Conservation (phyloP, 208 protist species). For the Sergeia podlipaevii region DNA sequence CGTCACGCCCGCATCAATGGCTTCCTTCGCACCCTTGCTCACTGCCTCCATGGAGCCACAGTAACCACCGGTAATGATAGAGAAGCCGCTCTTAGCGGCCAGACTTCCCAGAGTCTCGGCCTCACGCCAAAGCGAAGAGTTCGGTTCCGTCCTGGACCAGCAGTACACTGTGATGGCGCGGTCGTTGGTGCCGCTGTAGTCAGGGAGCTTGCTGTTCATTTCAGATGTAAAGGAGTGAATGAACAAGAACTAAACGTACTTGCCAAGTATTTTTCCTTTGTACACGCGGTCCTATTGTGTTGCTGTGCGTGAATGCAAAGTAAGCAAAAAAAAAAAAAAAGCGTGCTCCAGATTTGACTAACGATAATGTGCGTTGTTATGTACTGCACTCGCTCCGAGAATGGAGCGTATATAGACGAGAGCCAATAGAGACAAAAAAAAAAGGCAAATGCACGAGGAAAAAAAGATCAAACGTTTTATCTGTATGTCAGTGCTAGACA, state of each 20-base stretch:
- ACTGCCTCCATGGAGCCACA: constrained; percentile 73
- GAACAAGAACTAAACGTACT: not conserved
- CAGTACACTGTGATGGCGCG: constrained; percentile 52
- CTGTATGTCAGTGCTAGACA: too few species aligned
- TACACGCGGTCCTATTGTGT: not conserved
- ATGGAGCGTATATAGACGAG: too few species aligned
- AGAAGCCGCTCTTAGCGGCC: constrained; percentile 35
- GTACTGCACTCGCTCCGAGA: too few species aligned
- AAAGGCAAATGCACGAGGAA: too few species aligned
- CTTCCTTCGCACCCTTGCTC: constrained; percentile 53
- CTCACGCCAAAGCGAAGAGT: constrained; percentile 34
- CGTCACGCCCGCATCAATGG: constrained; percentile 16
- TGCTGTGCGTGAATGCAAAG: not conserved
- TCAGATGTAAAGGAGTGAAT: not conserved
- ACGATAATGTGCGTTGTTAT: too few species aligned
- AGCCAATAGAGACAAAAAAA: too few species aligned
- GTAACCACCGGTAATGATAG: constrained; percentile 65
- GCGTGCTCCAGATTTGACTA: too few species aligned
- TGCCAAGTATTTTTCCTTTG: not conserved
- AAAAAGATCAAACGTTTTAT: too few species aligned
- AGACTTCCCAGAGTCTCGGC: constrained; percentile 46
- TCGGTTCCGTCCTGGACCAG: constrained; percentile 52
- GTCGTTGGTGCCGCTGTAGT: constrained; percentile 31
- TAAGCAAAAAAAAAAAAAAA: too few species aligned
- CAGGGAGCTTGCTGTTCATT: constrained; percentile 18